Evolutionary conservation across 805 yeast genomes (phyloP).

Genomic region (Isabelozyma gotoi): DNA sequence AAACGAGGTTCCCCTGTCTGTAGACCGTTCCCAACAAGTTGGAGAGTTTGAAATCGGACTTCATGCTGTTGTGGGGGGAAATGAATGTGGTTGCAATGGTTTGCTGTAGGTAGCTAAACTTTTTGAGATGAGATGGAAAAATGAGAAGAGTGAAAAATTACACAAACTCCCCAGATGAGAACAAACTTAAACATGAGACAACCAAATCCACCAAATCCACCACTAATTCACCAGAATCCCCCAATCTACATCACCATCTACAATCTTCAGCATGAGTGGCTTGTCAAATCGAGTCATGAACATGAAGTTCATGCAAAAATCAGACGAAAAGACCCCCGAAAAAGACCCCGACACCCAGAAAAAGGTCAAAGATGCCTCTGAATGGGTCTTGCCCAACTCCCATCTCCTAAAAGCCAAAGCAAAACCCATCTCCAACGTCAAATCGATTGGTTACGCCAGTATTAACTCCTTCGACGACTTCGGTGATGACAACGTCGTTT

Average conservation of each 20-base stretch:
- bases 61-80: conserved; percentile 58
- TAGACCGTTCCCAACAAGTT: conserved; percentile 94
- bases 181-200: no score
- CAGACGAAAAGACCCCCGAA: conserved; percentile 37
- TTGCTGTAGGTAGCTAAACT: neutral
- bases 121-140: conserved; percentile 10
- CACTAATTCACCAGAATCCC: no score
- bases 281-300: conserved; percentile 71
- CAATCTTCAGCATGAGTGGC: conserved; percentile 22
- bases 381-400: conserved; percentile 48
- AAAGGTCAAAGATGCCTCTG: conserved; percentile 49
- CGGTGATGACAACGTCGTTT: conserved; percentile 12
- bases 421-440: conserved; percentile 20
- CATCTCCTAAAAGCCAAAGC: conserved; percentile 23
- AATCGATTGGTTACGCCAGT: conserved; percentile 42
- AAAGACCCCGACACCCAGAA: conserved; percentile 31
- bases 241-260: neutral
- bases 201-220: neutral
- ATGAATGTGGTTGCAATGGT: neutral
- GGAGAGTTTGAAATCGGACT: conserved; percentile 84
- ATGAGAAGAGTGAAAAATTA: conserved; percentile 1
- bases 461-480: conserved; percentile 26
- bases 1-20: conserved; percentile 84
- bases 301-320: conserved; percentile 65
- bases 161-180: neutral